These are phyloP conservation scores for Ganoderma multipileum DNA, from an alignment of 1,284 basidiomycete species.

Conservation along the genomic window DNA sequence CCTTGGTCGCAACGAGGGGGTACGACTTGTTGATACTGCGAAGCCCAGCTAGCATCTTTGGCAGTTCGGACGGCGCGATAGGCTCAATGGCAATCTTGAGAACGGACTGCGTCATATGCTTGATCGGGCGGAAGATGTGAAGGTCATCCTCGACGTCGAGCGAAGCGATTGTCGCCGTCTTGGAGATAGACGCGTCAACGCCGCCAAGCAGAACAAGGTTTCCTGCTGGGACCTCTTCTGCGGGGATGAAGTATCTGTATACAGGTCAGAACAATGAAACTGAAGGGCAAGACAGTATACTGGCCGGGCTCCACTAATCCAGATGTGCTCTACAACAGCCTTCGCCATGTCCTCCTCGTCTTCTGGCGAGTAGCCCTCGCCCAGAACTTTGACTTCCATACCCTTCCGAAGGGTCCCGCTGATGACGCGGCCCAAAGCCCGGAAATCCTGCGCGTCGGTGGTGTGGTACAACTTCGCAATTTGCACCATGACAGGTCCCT, in stretches of 20 bases:
- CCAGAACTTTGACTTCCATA: constrained; percentile 92
- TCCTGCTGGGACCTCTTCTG: constrained; percentile 89
- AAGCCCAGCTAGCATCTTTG: constrained; percentile 97
- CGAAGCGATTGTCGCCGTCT: constrained; percentile 90
- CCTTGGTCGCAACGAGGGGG: constrained; percentile 93
- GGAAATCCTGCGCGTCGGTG: constrained; percentile 93
- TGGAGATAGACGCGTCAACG: constrained; percentile 93
- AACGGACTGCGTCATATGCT: constrained; percentile 97
- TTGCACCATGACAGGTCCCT: constrained; percentile 92
- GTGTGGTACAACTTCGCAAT: constrained; percentile 96
- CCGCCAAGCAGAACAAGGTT: constrained; percentile 94
- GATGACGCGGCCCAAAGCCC: constrained; percentile 94
- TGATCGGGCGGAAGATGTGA: constrained; percentile 94
- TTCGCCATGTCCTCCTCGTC: constrained; percentile 99
- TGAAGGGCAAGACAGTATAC: not conserved
- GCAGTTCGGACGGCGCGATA: constrained; percentile 95
- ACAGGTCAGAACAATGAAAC: constrained; percentile 25
- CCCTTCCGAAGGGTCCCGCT: constrained; percentile 90
- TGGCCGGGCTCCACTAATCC: constrained; percentile 90
- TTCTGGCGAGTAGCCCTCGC: constrained; percentile 95
- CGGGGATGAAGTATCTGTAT: constrained; percentile 85
- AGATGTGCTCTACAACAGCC: constrained; percentile 85
- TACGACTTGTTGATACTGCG: constrained; percentile 99
- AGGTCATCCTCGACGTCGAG: constrained; percentile 82
- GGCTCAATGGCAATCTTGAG: constrained; percentile 99